Evolutionary conservation across 805 yeast species (phyloP).

Genomic region (Scheffersomyces lignosus): DNA sequence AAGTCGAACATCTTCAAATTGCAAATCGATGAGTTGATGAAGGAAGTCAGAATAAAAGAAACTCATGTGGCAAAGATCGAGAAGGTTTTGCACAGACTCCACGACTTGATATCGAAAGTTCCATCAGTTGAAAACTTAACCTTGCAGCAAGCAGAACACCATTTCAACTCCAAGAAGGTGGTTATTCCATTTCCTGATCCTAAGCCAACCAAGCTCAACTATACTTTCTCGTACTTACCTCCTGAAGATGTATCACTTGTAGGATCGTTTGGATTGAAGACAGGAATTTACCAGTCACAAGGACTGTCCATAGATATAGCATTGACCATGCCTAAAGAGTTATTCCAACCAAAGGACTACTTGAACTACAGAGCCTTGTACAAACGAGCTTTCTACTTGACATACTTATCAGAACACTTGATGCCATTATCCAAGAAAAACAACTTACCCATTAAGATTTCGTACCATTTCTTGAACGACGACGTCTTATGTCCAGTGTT

Average conservation of each 20-base stretch:
- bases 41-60: slow-evolving; percentile 77
- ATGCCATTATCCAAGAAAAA: slow-evolving; percentile 52
- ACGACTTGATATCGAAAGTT: slow-evolving; percentile 63
- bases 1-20: slow-evolving; percentile 93
- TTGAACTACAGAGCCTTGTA: slow-evolving; percentile 87
- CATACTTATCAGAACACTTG: slow-evolving; percentile 70
- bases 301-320: slow-evolving; percentile 76
- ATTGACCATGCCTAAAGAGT: slow-evolving; percentile 72
- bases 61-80: slow-evolving; percentile 65
- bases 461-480: slow-evolving; percentile 70
- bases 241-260: slow-evolving; percentile 79
- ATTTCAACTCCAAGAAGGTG: slow-evolving; percentile 52
- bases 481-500: slow-evolving; percentile 78
- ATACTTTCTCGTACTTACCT: slow-evolving; percentile 63
- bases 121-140: slow-evolving; percentile 51
- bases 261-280: slow-evolving; percentile 87
- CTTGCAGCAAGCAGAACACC: slow-evolving; percentile 58
- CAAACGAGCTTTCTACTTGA: slow-evolving; percentile 85
- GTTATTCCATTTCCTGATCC: slow-evolving; percentile 89
- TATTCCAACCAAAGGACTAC: slow-evolving; percentile 85
- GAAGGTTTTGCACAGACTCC: slow-evolving; percentile 70
- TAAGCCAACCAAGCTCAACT: slow-evolving; percentile 71
- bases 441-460: slow-evolving; percentile 58
- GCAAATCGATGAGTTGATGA: slow-evolving; percentile 87
- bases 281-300: slow-evolving; percentile 60